Conservation (phyloP, 2,329 filamentous ascomycete species). For the Exophiala alcalophila region DNA sequence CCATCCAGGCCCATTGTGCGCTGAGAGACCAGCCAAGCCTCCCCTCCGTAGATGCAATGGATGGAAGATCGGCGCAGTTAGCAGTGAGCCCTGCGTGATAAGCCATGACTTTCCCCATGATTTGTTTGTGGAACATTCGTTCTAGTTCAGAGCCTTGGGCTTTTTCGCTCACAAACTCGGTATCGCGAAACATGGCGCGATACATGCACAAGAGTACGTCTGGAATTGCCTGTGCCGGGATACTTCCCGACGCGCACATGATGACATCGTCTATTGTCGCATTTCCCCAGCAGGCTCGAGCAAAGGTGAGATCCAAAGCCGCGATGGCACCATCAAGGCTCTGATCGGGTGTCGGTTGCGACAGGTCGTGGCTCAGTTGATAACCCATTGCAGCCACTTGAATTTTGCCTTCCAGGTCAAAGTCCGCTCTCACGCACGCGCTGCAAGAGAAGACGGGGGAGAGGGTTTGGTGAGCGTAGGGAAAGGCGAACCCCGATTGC, state of each 20-base stretch:
- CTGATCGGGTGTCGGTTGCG: conserved; percentile 17
- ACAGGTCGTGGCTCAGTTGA: conserved; percentile 18
- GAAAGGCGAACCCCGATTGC: conserved; percentile 74
- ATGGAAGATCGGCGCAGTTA: conserved; percentile 14
- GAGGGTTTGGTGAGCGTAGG: conserved; percentile 46
- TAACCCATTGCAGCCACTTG: conserved; percentile 42
- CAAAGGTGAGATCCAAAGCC: conserved; percentile 55
- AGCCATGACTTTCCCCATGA: conserved; percentile 67
- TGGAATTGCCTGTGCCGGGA: conserved; percentile 53
- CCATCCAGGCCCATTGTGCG: conserved; percentile 29
- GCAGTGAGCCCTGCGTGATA: conserved; percentile 27
- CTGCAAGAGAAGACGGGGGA: conserved; percentile 44
- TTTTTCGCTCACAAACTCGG: conserved; percentile 67
- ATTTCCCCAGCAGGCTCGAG: conserved; percentile 47
- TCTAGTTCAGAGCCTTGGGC: conserved; percentile 60
- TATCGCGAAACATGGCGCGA: conserved; percentile 65
- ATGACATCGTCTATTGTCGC: conserved; percentile 68
- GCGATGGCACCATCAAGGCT: conserved; percentile 57
- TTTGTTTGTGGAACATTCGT: conserved; percentile 67
- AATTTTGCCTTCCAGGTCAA: conserved; percentile 41
- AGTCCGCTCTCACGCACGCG: conserved; percentile 39
- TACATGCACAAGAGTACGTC: conserved; percentile 65
- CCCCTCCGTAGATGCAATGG: conserved; percentile 10
- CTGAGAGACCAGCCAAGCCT: conserved; percentile 20
- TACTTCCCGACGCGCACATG: conserved; percentile 58